phyloP scores from a whole-genome alignment of 352 stramenopile genomes.

The Phytophthora melonis region DNA sequence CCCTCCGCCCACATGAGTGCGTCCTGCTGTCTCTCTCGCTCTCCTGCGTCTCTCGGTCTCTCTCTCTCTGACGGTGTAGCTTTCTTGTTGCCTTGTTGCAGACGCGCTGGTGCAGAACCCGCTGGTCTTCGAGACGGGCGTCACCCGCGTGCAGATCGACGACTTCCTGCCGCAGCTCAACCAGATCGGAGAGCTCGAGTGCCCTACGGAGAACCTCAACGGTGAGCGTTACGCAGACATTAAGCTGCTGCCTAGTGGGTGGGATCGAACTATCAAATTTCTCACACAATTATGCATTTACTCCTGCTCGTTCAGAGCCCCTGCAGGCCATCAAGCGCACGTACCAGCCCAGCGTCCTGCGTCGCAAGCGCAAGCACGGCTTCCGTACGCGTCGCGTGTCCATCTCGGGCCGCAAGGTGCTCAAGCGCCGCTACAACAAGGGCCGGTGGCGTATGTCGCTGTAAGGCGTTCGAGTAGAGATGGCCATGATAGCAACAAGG shows the following conservation, averaged over 20 bases:
- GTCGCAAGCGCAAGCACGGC: conserved; percentile 88
- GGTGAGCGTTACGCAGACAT: conserved; percentile 21
- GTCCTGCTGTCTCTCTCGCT: conserved; percentile 3
- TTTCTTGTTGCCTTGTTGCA: conserved; percentile 10
- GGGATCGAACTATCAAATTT: too few relatives aligned
- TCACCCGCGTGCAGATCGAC: conserved; percentile 44
- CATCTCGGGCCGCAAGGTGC: conserved; percentile 78
- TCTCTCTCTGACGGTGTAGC: conserved; percentile 1
- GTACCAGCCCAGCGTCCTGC: conserved; percentile 88
- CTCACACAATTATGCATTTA: too few relatives aligned
- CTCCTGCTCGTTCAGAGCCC: conserved; percentile 53
- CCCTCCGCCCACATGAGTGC: conserved; percentile 29
- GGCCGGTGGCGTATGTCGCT: conserved; percentile 87
- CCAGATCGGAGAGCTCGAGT: conserved; percentile 50
- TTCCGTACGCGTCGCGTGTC: conserved; percentile 83
- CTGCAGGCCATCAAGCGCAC: conserved; percentile 86
- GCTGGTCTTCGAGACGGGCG: conserved; percentile 56
- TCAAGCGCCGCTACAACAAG: conserved; percentile 87
- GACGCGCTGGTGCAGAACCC: conserved; percentile 47
- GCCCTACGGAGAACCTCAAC: conserved; percentile 56
- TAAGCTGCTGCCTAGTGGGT: background rate
- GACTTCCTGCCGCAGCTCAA: conserved; percentile 47
- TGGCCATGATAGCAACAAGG: conserved; percentile 19
- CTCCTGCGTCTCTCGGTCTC: background rate
- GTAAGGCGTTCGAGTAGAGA: conserved; percentile 41